Evolutionary conservation across 805 yeast genomes (phyloP), one percentile per base, ranked within the genome.

Genomic region (Ascoidea rubescens): DNA sequence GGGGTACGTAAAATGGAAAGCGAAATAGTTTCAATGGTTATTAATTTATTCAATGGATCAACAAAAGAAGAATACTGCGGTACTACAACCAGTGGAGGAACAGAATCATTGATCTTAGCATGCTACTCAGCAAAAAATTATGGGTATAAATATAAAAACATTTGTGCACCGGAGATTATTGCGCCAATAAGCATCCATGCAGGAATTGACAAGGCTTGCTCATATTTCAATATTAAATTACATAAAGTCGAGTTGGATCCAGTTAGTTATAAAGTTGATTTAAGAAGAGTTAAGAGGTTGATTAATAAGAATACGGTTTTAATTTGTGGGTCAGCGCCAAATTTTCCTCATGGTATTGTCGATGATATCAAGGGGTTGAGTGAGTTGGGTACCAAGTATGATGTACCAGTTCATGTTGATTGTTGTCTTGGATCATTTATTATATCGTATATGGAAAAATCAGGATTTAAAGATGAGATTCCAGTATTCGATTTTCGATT

Each of bases 1-100:
- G 98, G 95, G 5, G 86, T 91, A 5, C 79, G 99, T 47, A 89
- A 91, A 65, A 90, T 91, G 96, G 99, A 91, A 63, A 72, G 96
- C 5, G 98, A 93, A 62, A 87, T 90, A 8, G 97, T 91, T 4
- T 72, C 91, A 1, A 93, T 93, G 98, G 90, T 85, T 5, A 70
- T 93, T 56, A 74, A 72, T 17, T 62, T 90, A 60, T 91, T 84
- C 70, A 75, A 90, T 65, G 96, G 91, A 0, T 96, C 97, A 0
- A 68, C 71, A 49, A 62, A 57, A 10, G 58, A 70, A 1, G 71
- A 73, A 1, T 80, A 81, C 31, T 80, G 80, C 58, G 98, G 98
- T 14, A 81, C 93, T 5, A 77, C 95, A 0, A 83, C 96, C 0
- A 82, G 91, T 2, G 99, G 99, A 14, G 99, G 99, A 30, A 90